Conservation (phyloP, 805 yeast genomes). For the Metschnikowia koreensis region DNA sequence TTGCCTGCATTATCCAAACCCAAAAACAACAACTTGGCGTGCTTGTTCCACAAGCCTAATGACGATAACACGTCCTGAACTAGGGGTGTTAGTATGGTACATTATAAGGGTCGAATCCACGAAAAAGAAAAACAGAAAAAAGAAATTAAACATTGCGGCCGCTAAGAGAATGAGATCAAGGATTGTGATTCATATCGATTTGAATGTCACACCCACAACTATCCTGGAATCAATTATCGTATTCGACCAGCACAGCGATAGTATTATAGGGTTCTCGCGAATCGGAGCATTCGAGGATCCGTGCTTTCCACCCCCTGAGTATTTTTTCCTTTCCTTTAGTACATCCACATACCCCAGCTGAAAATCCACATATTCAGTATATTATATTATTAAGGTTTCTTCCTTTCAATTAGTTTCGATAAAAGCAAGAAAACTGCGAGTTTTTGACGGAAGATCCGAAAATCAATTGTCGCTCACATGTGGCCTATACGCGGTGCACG, state of each 20-base stretch:
- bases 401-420: not conserved
- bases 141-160: not conserved
- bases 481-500: not conserved
- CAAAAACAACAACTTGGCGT: constrained; percentile 46
- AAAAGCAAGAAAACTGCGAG: not conserved
- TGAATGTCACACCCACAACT: no score
- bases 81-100: constrained; percentile 23
- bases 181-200: no score
- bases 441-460: not conserved
- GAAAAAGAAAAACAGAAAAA: not conserved
- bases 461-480: not conserved
- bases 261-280: no score
- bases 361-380: constrained; percentile 33
- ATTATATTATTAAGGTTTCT: not conserved
- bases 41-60: constrained; percentile 49
- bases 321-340: not conserved
- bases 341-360: constrained; percentile 35
- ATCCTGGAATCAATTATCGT: no score
- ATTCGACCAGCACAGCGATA: no score
- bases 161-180: no score
- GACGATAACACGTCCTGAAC: constrained; percentile 47
- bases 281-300: not conserved
- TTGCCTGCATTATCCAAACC: constrained; percentile 50
- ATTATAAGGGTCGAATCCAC: not conserved
- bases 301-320: not conserved